Percentiles rank a stretch among this genome's conserved stretches.
Evolutionary conservation across 768 basidiomycete genomes (phyloP).

Genomic region (Phanerochaete carnosa): DNA sequence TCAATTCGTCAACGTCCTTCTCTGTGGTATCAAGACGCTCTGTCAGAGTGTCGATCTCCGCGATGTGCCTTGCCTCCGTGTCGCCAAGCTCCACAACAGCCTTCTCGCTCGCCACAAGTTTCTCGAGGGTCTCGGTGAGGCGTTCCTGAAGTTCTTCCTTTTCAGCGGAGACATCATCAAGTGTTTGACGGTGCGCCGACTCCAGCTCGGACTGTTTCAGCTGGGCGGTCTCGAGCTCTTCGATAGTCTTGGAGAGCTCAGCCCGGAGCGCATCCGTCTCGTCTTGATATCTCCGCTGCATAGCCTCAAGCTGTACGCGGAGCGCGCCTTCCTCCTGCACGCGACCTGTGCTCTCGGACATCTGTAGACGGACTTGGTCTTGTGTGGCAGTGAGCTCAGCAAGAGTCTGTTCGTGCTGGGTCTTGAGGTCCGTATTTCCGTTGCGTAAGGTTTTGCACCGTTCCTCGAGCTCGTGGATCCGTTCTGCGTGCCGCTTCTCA

Average conservation of each 20-base stretch:
- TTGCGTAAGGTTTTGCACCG: slow-evolving; percentile 3
- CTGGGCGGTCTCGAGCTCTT: slow-evolving; percentile 17
- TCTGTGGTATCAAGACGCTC: not conserved
- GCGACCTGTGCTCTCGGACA: slow-evolving; percentile 1
- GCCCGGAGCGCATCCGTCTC: slow-evolving; percentile 11
- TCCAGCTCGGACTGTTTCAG: slow-evolving; percentile 12
- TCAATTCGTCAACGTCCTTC: not conserved
- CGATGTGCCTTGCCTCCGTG: slow-evolving; percentile 6
- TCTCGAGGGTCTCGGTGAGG: slow-evolving; percentile 14
- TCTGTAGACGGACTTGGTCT: slow-evolving; percentile 8
- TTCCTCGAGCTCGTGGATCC: slow-evolving; percentile 9
- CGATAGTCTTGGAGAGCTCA: slow-evolving; percentile 11
- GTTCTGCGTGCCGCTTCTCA: slow-evolving; percentile 8
- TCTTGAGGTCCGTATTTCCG: slow-evolving; percentile 2
- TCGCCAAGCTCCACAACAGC: slow-evolving; percentile 15
- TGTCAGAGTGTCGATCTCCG: slow-evolving; percentile 9
- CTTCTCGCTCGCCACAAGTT: slow-evolving; percentile 18
- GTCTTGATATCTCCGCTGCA: slow-evolving; percentile 1
- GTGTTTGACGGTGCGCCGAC: slow-evolving; percentile 10
- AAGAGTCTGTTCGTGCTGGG: slow-evolving; percentile 1
- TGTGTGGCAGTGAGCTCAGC: slow-evolving; percentile 8
- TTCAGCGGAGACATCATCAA: slow-evolving; percentile 15
- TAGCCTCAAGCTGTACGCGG: slow-evolving; percentile 10
- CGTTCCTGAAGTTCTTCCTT: slow-evolving; percentile 18
- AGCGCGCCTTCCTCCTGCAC: not conserved